A percentile compares a stretch with the other conserved stretches of the same genome.
Conservation (phyloP, 2,329 filamentous ascomycete genomes). For the Endoconidiophora polonica region DNA sequence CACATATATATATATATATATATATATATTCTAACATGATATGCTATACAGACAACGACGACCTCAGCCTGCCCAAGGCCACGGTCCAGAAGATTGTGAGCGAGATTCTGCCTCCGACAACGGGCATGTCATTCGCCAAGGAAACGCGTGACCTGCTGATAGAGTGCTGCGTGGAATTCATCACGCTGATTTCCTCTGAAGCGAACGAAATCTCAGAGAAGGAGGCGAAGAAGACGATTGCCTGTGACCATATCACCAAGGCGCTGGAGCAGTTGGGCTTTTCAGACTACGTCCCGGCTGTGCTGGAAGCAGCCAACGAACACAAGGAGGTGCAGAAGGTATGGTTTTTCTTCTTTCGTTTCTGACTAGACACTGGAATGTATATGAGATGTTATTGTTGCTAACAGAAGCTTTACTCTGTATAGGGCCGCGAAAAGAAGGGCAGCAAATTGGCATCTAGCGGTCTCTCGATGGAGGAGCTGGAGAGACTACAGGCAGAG, state of each 20-base stretch:
- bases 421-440: conserved; percentile 83
- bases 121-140: conserved; percentile 75
- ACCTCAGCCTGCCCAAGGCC: conserved; percentile 48
- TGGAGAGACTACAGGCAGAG: conserved; percentile 77
- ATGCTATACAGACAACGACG: conserved; percentile 36
- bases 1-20: conserved; percentile 18
- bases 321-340: conserved; percentile 92
- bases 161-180: conserved; percentile 98
- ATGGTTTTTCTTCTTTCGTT: conserved; percentile 15
- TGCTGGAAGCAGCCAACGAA: conserved; percentile 71
- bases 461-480: conserved; percentile 77
- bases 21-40: conserved; percentile 11
- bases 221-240: conserved; percentile 98
- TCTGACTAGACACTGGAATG: no score
- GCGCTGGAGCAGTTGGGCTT: conserved; percentile 88
- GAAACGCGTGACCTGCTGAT: conserved; percentile 91
- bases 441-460: conserved; percentile 93
- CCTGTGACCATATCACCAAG: conserved; percentile 92
- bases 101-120: conserved; percentile 68
- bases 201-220: conserved; percentile 98
- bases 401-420: conserved; percentile 31
- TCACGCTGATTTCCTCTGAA: conserved; percentile 94
- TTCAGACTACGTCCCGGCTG: conserved; percentile 75
- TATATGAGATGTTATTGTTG: background rate
- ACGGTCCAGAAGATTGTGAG: conserved; percentile 76